Percentiles rank a stretch among this genome's conserved stretches.
Evolutionary conservation across 495 filamentous ascomycete species (phyloP).

Genomic region (Podospora fimiseda): DNA sequence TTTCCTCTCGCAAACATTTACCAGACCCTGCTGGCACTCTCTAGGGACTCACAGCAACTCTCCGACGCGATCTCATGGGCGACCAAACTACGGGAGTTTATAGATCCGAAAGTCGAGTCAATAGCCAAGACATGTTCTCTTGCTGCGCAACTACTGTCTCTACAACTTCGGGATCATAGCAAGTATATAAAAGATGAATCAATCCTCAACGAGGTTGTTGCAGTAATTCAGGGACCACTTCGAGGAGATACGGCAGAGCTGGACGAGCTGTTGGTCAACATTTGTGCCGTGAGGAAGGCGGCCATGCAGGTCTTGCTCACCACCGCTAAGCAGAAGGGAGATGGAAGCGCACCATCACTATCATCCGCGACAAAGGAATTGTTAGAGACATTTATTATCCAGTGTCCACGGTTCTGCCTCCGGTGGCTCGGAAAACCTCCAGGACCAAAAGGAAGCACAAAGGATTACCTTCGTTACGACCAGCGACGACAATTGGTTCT

Average conservation of each 20-base stretch:
- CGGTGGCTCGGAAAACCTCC: slow-evolving; percentile 52
- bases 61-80: slow-evolving; percentile 46
- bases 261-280: slow-evolving; percentile 61
- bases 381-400: slow-evolving; percentile 44
- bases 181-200: slow-evolving; percentile 30
- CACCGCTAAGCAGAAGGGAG: slow-evolving; percentile 8
- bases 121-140: slow-evolving; percentile 39
- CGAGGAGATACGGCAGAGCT: slow-evolving; percentile 58
- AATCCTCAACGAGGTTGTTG: slow-evolving; percentile 43
- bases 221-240: slow-evolving; percentile 49
- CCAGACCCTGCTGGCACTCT: slow-evolving; percentile 34
- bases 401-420: slow-evolving; percentile 45
- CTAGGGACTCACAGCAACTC: slow-evolving; percentile 39
- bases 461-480: slow-evolving; percentile 47
- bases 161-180: slow-evolving; percentile 34
- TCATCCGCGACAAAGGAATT: slow-evolving; percentile 18
- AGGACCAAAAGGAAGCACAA: slow-evolving; percentile 33
- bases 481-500: slow-evolving; percentile 47
- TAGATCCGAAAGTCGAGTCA: slow-evolving; percentile 31
- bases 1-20: slow-evolving; percentile 32
- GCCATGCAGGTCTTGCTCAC: slow-evolving; percentile 46
- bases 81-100: slow-evolving; percentile 28
- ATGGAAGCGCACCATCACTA: slow-evolving; percentile 1
- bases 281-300: slow-evolving; percentile 57
- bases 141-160: slow-evolving; percentile 37